Conservation (phyloP, 805 yeast species). For the Blastobotrys mokoenaii region DNA sequence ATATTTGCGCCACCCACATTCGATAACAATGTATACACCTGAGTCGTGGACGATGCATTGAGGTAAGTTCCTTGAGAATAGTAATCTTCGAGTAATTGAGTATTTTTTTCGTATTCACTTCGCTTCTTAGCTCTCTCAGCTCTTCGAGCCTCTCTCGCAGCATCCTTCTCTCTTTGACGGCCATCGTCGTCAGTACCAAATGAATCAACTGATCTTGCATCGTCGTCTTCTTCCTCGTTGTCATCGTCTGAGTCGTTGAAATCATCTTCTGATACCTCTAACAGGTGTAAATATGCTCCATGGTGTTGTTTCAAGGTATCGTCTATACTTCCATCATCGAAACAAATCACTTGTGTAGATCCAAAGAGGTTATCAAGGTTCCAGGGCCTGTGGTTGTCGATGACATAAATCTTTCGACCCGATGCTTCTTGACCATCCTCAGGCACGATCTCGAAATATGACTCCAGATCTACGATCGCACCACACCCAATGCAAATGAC, state of each 20-base stretch:
- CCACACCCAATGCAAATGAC: conserved; percentile 88
- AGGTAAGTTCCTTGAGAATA: conserved; percentile 78
- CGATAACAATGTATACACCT: conserved; percentile 70
- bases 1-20: conserved; percentile 70
- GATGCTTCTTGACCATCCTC: conserved; percentile 22
- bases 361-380: conserved; percentile 88
- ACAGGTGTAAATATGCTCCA: conserved; percentile 45
- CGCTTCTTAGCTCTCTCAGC: not conserved
- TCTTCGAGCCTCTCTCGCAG: not conserved
- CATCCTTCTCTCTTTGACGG: conserved; percentile 7
- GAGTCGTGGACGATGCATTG: conserved; percentile 66
- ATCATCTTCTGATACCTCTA: conserved; percentile 33
- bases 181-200: conserved; percentile 10
- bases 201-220: conserved; percentile 17
- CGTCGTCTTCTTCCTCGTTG: conserved; percentile 25
- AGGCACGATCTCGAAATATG: conserved; percentile 33
- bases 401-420: conserved; percentile 57
- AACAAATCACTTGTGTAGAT: conserved; percentile 60
- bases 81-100: conserved; percentile 58
- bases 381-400: conserved; percentile 97
- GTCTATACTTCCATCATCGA: conserved; percentile 78
- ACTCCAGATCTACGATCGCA: conserved; percentile 76
- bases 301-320: conserved; percentile 48
- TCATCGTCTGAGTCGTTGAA: conserved; percentile 28
- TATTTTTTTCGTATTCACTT: conserved; percentile 17